phyloP scores from a whole-genome alignment of 2,329 filamentous ascomycete species.

The Pseudovirgaria hyperparasitica region DNA sequence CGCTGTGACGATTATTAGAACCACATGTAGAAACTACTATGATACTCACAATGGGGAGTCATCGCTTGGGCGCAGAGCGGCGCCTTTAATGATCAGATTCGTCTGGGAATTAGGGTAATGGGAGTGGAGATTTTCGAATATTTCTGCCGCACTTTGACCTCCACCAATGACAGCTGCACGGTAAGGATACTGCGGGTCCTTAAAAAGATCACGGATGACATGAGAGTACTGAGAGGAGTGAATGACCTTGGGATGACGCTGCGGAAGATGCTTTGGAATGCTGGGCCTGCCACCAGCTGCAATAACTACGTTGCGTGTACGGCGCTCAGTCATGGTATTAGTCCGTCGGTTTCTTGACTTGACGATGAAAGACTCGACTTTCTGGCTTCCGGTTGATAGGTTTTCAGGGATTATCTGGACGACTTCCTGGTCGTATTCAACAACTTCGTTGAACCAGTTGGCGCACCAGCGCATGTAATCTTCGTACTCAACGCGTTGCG shows the following conservation, averaged over 20 bases:
- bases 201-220: slow-evolving; percentile 46
- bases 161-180: slow-evolving; percentile 76
- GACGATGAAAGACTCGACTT: slow-evolving; percentile 55
- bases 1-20: slow-evolving; percentile 41
- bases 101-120: slow-evolving; percentile 74
- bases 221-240: slow-evolving; percentile 82
- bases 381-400: slow-evolving; percentile 29
- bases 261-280: slow-evolving; percentile 57
- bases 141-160: slow-evolving; percentile 89
- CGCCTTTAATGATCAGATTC: slow-evolving; percentile 65
- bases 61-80: slow-evolving; percentile 79
- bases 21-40: neutral
- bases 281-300: slow-evolving; percentile 56
- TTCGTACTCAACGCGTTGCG: slow-evolving; percentile 78
- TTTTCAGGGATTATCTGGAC: slow-evolving; percentile 53
- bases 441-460: slow-evolving; percentile 57
- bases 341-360: slow-evolving; percentile 49
- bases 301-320: slow-evolving; percentile 56
- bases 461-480: slow-evolving; percentile 95
- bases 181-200: slow-evolving; percentile 44
- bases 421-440: slow-evolving; percentile 69
- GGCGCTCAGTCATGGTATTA: slow-evolving; percentile 39
- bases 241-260: slow-evolving; percentile 59
- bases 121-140: slow-evolving; percentile 76
- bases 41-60: slow-evolving; percentile 80